phyloP scores from a whole-genome alignment of 345 rosid species.

The Salix exigua region DNA sequence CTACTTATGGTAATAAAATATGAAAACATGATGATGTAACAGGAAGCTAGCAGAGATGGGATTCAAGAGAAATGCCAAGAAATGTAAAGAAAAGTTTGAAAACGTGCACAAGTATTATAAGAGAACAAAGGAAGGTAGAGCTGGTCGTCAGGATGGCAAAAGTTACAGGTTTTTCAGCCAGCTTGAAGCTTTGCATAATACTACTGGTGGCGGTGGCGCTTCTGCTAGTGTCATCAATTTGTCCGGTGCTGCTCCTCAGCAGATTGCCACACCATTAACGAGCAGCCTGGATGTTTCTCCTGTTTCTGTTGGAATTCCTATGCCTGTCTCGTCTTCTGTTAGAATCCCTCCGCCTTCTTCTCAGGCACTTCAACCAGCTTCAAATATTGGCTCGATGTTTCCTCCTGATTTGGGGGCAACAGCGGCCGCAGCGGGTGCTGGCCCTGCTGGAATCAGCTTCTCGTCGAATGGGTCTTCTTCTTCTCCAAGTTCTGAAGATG shows the following conservation, averaged over 20 bases:
- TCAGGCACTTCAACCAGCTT: conserved; percentile 1
- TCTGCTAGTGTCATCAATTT: conserved; percentile 15
- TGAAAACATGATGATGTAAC: conserved; percentile 11
- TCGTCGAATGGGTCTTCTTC: conserved; percentile 64
- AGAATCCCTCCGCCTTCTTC: conserved; percentile 27
- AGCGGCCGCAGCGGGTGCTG: conserved; percentile 13
- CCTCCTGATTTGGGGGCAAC: conserved; percentile 12
- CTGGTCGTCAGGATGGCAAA: conserved; percentile 83
- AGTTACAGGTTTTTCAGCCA: conserved; percentile 73
- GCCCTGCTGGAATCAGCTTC: conserved; percentile 42
- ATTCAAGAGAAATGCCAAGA: conserved; percentile 72
- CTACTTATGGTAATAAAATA: neutral
- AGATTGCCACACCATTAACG: conserved; percentile 1
- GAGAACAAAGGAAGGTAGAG: conserved; percentile 80
- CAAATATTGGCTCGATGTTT: conserved; percentile 12
- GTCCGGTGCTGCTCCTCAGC: conserved; percentile 14
- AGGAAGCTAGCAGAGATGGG: conserved; percentile 85
- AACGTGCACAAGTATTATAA: conserved; percentile 92
- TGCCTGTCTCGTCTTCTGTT: conserved; percentile 25
- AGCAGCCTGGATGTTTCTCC: conserved; percentile 51
- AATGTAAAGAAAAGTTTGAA: conserved; percentile 92
- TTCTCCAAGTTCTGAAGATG: conserved; percentile 49
- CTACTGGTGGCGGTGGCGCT: neutral
- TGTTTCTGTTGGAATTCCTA: conserved; percentile 53
- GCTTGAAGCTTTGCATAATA: conserved; percentile 68